Base-by-base conservation (phyloP, 2,329 filamentous ascomycete genomes). In the Tolypocladium capitatum region DNA sequence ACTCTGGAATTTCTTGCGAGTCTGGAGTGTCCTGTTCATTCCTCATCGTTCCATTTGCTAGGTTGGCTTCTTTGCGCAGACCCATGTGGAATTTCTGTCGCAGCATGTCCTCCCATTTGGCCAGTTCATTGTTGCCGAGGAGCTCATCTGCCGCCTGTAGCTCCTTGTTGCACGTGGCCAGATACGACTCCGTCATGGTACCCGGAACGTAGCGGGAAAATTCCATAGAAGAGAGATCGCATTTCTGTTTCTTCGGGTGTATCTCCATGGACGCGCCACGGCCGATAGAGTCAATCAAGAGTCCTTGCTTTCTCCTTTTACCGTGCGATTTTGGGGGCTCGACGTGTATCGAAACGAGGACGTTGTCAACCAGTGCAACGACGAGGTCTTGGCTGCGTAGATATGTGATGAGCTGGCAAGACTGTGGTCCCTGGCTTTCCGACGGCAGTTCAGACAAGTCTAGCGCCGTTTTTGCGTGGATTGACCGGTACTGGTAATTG, bases 201-300 rank as follows among this genome's bases (percentile, higher is more conserved):
- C 75, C 74, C 0, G 75, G 73, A 52, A 72, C 56, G 10, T 63
- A 58, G 28, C 55, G 55, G 1, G 66, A 62, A 44, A 68, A 68
- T 45, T 63, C 62, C 5, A 51, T 45, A 5, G 60, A 64, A 5
- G 55, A 43, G 7, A 59, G 58, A 5, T 64, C 63, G 31, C 55
- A 56, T 50, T 61, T 62, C 5, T 48, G 50, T 43, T 58, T 64
- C 51, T 68, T 67, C 6, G 58, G 46, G 18, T 61, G 53, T 35
- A 66, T 54, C 53, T 68, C 67, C 4, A 66, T 56, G 11, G 65
- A 63, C 1, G 70, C 67, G 3, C 83, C 84, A 50, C 81, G 81
- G 2, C 84, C 83, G 47, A 90, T 78, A 0, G 84, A 84, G 58
- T 90, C 84, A 32, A 86, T 83, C 27, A 90, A 67, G 8, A 86